A percentile compares a stretch with the other conserved stretches of the same genome.
These are phyloP conservation scores for Gyromitra esculenta DNA, from an alignment of 2,329 filamentous ascomycete species.

Conservation along the genomic window DNA sequence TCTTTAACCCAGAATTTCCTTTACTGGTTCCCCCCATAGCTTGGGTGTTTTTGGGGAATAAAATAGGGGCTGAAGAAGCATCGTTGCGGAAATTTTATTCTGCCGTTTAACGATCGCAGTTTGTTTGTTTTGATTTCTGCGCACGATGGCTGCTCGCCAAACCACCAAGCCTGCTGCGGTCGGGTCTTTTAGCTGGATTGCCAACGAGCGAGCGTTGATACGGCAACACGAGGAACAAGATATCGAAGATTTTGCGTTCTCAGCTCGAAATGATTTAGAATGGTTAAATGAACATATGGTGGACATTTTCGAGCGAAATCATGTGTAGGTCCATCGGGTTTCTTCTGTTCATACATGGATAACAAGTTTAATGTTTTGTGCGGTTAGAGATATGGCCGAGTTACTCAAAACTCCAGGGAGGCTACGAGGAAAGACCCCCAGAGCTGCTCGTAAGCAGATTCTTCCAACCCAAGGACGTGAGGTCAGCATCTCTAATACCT, in stretches of 20 bases:
- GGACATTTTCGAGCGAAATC: slow-evolving; percentile 86
- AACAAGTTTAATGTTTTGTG: slow-evolving; percentile 26
- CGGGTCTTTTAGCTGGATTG: slow-evolving; percentile 85
- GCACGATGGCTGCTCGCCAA: slow-evolving; percentile 40
- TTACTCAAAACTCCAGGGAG: slow-evolving; percentile 95
- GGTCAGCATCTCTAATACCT: slow-evolving; percentile 30
- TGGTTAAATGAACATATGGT: slow-evolving; percentile 99
- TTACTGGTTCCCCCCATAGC: neutral
- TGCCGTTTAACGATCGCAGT: slow-evolving; percentile 20
- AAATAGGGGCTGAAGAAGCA: slow-evolving; percentile 16
- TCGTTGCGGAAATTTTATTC: slow-evolving; percentile 17
- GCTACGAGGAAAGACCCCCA: slow-evolving; percentile 81
- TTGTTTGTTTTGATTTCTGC: slow-evolving; percentile 53
- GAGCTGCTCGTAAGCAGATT: slow-evolving; percentile 70
- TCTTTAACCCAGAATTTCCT: slow-evolving; percentile 9
- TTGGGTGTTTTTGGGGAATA: neutral
- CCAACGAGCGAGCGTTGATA: slow-evolving; percentile 82
- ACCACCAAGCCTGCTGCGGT: slow-evolving; percentile 62
- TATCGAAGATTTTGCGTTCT: slow-evolving; percentile 91
- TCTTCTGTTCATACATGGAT: slow-evolving; percentile 2
- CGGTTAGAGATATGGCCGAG: slow-evolving; percentile 81
- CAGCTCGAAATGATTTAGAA: slow-evolving; percentile 91
- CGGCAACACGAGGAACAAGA: slow-evolving; percentile 80
- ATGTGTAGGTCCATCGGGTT: slow-evolving; percentile 73
- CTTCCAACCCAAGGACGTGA: slow-evolving; percentile 32